phyloP scores from a whole-genome alignment of 2,329 filamentous ascomycete genomes.

The Nothopassalora personata region DNA sequence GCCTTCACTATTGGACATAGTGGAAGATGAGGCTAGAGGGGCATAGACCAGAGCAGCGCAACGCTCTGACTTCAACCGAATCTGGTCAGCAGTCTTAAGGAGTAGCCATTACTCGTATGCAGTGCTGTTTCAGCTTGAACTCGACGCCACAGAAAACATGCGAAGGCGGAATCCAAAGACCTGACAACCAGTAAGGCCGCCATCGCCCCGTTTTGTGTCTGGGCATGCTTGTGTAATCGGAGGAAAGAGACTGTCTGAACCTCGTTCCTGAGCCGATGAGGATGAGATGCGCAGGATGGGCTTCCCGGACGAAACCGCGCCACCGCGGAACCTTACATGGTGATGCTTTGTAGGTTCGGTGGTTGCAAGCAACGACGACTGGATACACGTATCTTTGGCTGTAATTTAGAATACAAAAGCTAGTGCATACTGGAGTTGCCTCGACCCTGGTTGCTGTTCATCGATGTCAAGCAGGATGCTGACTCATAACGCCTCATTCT shows the following conservation, averaged over 20 bases:
- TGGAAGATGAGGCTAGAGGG: not conserved
- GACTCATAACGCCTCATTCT: not conserved
- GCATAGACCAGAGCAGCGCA: not conserved
- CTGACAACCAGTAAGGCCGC: not conserved
- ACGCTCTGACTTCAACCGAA: not conserved
- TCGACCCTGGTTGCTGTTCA: not conserved
- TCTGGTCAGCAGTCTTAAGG: not conserved
- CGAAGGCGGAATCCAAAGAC: not conserved
- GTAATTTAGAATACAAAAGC: not conserved
- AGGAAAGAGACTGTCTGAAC: not conserved
- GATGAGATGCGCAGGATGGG: not conserved
- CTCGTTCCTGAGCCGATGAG: not conserved
- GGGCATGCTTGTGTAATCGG: not conserved
- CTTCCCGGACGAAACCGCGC: not conserved
- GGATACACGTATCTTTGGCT: not conserved
- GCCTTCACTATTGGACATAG: not conserved
- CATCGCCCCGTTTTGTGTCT: not conserved
- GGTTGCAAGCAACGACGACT: not conserved
- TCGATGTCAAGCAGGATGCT: too few species aligned
- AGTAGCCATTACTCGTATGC: not conserved
- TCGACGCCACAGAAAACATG: not conserved
- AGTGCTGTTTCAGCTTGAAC: not conserved
- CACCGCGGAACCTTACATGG: not conserved
- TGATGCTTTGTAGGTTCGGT: not conserved
- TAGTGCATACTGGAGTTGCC: not conserved